Evolutionary conservation across 2,329 filamentous ascomycete species (phyloP), one percentile per base, ranked within the genome.

Genomic region (Aureobasidium sp.): DNA sequence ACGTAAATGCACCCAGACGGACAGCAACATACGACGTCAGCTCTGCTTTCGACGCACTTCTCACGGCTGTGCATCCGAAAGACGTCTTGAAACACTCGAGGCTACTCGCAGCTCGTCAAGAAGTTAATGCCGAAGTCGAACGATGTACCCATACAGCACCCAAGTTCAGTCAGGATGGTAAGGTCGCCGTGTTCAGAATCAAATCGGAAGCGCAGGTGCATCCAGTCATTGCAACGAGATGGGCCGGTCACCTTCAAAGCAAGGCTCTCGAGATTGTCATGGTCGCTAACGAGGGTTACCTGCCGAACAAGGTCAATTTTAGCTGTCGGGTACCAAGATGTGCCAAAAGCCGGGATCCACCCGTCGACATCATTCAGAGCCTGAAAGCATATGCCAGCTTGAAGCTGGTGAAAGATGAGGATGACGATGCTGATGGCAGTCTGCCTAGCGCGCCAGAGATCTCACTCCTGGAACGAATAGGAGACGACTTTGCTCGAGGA

Each of bases 231-330:
- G 85, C 86, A 1, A 87, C 84, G 4, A 76, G 85, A 12, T 88
- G 86, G 86, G 81, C 85, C 0, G 82, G 83, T 0, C 78, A 83
- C 65, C 74, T 89, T 3, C 79, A 79, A 50, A 84, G 82, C 1
- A 76, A 80, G 52, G 81, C 80, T 60, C 75, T 88, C 1, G 81
- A 88, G 67, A 82, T 88, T 1, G 77, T 89, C 8, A 76, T 88
- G 66, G 85, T 85, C 4, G 86, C 85, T 0, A 89, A 89, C 61
- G 81, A 85, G 61, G 85, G 85, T 0, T 89, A 88, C 65, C 69
- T 86, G 0, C 79, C 81, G 0, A 84, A 77, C 1, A 79, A 82
- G 70, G 85, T 89, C 27, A 86, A 87, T 67, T 89, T 89, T 72
- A 86, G 83, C 1, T 88, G 86, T 65, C 80, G 86, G 1, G 74